Percentiles rank a stretch among this genome's conserved stretches.
Evolutionary conservation across 495 filamentous ascomycete species (phyloP).

Genomic region (Chaetomidium leptoderma): DNA sequence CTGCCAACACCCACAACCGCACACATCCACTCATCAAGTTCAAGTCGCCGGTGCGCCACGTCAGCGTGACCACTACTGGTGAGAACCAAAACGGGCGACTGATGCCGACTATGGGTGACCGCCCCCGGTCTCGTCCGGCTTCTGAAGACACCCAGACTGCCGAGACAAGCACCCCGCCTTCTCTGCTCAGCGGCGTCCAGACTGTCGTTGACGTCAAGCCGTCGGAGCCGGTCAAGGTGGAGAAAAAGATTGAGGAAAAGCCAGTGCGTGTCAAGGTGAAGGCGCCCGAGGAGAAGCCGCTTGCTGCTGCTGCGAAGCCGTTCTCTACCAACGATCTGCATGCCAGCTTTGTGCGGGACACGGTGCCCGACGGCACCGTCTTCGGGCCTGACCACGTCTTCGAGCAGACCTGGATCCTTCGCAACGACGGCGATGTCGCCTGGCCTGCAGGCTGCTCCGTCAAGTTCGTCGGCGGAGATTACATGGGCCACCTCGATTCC

Average conservation of each 20-base stretch:
- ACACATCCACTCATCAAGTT: conserved; percentile 97
- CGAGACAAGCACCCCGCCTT: conserved; percentile 48
- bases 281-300: conserved; percentile 24
- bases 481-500: conserved; percentile 85
- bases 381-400: conserved; percentile 66
- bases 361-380: conserved; percentile 69
- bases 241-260: conserved; percentile 35
- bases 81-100: conserved; percentile 62
- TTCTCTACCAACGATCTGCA: conserved; percentile 43
- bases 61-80: conserved; percentile 78
- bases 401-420: conserved; percentile 86
- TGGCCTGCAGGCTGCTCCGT: conserved; percentile 92
- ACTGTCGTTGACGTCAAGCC: conserved; percentile 70
- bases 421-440: conserved; percentile 68
- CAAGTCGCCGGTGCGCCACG: conserved; percentile 86
- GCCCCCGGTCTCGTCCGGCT: conserved; percentile 22
- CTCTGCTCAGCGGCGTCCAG: conserved; percentile 60
- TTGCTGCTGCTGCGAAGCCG: conserved; percentile 6
- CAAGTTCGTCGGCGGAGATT: conserved; percentile 87
- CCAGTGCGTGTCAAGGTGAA: conserved; percentile 28
- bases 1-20: conserved; percentile 78
- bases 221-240: conserved; percentile 37
- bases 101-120: conserved; percentile 66
- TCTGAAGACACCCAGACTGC: conserved; percentile 45
- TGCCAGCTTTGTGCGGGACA: conserved; percentile 76